Evolutionary conservation across 441 rosid genomes (phyloP).

Genomic region (Brassica hybrid): DNA sequence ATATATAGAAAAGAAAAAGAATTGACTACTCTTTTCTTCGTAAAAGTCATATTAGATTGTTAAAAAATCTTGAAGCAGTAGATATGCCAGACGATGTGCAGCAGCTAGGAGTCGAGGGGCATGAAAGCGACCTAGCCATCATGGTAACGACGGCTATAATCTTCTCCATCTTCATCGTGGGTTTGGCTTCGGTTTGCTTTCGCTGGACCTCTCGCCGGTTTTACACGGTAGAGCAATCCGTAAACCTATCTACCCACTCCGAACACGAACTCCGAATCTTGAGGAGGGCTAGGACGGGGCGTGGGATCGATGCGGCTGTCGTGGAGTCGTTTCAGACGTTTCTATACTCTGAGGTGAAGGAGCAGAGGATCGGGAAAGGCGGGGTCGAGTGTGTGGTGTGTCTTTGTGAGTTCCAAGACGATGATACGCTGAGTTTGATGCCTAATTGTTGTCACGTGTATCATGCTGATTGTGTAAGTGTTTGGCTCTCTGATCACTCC

Average conservation of each 20-base stretch:
- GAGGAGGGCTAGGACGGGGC: constrained; percentile 19
- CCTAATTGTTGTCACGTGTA: constrained; percentile 67
- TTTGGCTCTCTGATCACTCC: constrained; percentile 58
- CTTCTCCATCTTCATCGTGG: constrained; percentile 52
- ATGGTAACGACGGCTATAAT: constrained; percentile 45
- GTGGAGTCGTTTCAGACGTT: constrained; percentile 57
- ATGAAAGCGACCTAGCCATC: constrained; percentile 35
- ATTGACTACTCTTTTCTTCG: not conserved
- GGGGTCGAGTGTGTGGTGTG: constrained; percentile 68
- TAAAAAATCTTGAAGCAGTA: not conserved
- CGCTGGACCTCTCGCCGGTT: constrained; percentile 44
- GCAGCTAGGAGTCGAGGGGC: not conserved
- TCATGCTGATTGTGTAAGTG: constrained; percentile 55
- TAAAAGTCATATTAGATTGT: not conserved
- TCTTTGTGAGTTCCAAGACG: constrained; percentile 61
- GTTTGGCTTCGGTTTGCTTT: constrained; percentile 57
- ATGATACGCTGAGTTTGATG: constrained; percentile 62
- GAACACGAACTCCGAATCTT: constrained; percentile 10
- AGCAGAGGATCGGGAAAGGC: constrained; percentile 56
- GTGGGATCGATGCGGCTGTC: constrained; percentile 52
- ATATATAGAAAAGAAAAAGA: not conserved
- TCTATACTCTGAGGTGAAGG: constrained; percentile 57
- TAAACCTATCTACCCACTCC: not conserved
- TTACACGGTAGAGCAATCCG: not conserved
- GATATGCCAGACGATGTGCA: constrained; percentile 2